Conservation (phyloP, 768 basidiomycete genomes). For the Calocybe cyanea region DNA sequence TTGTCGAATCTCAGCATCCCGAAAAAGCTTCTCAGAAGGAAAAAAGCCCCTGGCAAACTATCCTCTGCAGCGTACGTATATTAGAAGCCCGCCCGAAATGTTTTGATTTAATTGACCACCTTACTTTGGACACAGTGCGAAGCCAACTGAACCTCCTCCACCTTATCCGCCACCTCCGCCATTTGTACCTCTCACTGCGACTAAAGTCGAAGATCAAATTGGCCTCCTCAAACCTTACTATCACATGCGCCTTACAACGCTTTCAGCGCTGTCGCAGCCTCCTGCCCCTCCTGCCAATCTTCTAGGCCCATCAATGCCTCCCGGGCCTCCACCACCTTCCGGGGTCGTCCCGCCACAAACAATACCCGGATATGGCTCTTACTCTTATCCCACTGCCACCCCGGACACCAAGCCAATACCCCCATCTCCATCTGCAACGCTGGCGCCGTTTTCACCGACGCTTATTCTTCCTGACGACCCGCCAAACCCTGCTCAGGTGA, state of each 20-base stretch:
- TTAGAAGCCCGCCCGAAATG: background rate
- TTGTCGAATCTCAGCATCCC: slow-evolving; percentile 77
- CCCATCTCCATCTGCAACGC: slow-evolving; percentile 9
- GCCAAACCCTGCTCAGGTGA: slow-evolving; percentile 54
- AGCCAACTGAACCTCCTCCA: slow-evolving; percentile 70
- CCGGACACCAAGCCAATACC: slow-evolving; percentile 2
- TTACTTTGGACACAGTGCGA: slow-evolving; percentile 36
- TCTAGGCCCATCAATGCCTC: slow-evolving; percentile 7
- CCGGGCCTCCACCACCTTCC: slow-evolving; percentile 15
- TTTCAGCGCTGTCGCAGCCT: slow-evolving; percentile 27
- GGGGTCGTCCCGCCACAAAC: slow-evolving; percentile 3
- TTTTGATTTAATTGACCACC: background rate
- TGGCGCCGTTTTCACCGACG: slow-evolving; percentile 16
- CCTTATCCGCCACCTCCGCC: slow-evolving; percentile 85
- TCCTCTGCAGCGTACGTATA: slow-evolving; percentile 45
- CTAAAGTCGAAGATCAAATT: slow-evolving; percentile 73
- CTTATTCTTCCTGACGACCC: slow-evolving; percentile 61
- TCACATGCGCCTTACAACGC: slow-evolving; percentile 46
- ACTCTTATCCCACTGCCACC: slow-evolving; percentile 5
- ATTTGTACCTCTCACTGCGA: slow-evolving; percentile 67
- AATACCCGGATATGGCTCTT: slow-evolving; percentile 6
- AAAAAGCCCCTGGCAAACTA: slow-evolving; percentile 39
- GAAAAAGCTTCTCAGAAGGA: slow-evolving; percentile 67
- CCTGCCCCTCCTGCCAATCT: slow-evolving; percentile 20
- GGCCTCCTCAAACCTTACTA: slow-evolving; percentile 82